These are phyloP conservation scores for Clavispora phyllophila DNA, from an alignment of 805 yeast genomes.

Conservation along the genomic window DNA sequence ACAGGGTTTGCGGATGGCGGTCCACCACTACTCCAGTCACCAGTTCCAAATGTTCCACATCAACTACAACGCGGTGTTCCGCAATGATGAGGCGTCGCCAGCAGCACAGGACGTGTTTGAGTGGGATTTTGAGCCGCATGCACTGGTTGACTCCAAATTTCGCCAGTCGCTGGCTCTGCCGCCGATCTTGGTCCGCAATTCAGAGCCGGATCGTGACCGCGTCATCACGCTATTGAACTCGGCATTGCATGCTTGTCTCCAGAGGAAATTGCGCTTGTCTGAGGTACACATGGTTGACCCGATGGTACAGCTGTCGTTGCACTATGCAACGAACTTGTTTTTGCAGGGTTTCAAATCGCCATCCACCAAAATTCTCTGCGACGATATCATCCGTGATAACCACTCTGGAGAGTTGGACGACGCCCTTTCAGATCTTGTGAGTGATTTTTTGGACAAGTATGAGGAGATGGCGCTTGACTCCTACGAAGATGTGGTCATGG, in stretches of 20 bases:
- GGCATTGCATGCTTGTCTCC: conserved; percentile 1
- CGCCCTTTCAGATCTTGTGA: conserved; percentile 2
- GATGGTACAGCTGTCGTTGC: conserved; percentile 4
- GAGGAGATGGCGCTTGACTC: conserved; percentile 10
- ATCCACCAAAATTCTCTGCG: conserved; percentile 8
- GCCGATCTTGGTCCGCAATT: conserved; percentile 1
- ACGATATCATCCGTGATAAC: conserved; percentile 4
- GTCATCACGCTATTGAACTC: background rate
- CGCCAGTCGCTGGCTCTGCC: background rate
- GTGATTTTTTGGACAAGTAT: conserved; percentile 11
- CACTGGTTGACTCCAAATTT: background rate
- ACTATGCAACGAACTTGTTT: conserved; percentile 11
- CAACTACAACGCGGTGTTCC: background rate
- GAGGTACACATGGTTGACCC: background rate
- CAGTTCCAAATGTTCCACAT: background rate
- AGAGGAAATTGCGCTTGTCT: background rate
- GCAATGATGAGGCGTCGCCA: background rate
- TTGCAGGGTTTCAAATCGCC: conserved; percentile 12
- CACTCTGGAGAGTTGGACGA: conserved; percentile 6
- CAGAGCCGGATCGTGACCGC: background rate
- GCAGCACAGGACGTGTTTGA: background rate
- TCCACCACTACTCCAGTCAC: conserved; percentile 2
- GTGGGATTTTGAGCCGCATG: background rate
- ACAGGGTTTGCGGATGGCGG: conserved; percentile 4
- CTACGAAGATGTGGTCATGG: conserved; percentile 12